Evolutionary conservation across 2,329 filamentous ascomycete species (phyloP), one percentile per base, ranked within the genome.

Genomic region (Diplocarpon rosae): DNA sequence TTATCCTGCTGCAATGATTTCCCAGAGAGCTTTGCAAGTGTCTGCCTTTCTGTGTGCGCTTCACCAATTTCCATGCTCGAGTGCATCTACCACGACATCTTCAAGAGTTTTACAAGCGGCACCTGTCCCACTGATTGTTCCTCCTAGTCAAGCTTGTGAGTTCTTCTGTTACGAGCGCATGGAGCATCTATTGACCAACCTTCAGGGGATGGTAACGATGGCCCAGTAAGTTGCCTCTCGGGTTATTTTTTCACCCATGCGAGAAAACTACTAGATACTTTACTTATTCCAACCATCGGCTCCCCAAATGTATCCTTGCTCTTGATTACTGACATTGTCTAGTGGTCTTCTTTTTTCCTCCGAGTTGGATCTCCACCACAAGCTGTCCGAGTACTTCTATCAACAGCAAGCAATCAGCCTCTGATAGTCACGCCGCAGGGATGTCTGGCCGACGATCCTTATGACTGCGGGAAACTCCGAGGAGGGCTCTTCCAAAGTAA

Each of bases 341-440:
- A 46, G 43, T 51, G 46, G 46, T 51, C 49, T 38, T 66, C 64
- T 16, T 67, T 67, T 46, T 52, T 61, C 46, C 39, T 67, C 29
- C 58, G 63, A 8, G 60, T 67, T 27, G 66, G 66, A 14, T 61
- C 55, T 9, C 61, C 64, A 24, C 57, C 63, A 42, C 64, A 67
- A 48, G 56, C 56, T 33, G 45, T 66, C n/a, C 55, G 63, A 42
- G 63, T 66, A 3, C 56, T 66, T 11, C 56, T 66, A 9, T 67
- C 65, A 24, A 68, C 65, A 14, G 61, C 65, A 1, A 52, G 46
- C 32, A 55, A 55, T 34, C 54, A 57, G 32, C 54, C 55, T 10
- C 51, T 51, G 45, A 48, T 56, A 2, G 47, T 57, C 9, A 35
- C 53, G n/a, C 47, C 50, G 20, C 41, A 54, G 36, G 55, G 54